A percentile compares a stretch with the other conserved stretches of the same genome.
Evolutionary conservation across 345 rosid species (phyloP).

Genomic region (Brassica carinata): DNA sequence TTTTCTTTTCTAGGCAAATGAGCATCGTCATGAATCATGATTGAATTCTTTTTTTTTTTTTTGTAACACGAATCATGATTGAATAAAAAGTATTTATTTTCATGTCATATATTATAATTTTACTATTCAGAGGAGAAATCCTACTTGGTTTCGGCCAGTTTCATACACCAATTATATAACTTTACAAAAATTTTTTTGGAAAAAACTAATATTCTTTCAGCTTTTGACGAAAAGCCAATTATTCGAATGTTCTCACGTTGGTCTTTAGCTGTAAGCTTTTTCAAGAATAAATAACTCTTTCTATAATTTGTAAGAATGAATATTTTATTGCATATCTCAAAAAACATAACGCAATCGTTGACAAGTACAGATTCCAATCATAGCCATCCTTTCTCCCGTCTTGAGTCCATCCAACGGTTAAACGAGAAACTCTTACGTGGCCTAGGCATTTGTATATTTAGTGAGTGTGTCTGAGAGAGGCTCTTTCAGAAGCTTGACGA

Average conservation of each 20-base stretch:
- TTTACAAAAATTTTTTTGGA: no score
- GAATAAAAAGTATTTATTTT: neutral
- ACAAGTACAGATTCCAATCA: neutral
- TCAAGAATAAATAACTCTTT: neutral
- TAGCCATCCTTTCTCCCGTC: neutral
- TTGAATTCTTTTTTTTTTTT: no score
- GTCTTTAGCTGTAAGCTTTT: neutral
- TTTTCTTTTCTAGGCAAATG: neutral
- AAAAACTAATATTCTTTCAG: constrained; percentile 35
- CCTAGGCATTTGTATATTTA: constrained; percentile 21
- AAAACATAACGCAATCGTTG: constrained; percentile 1
- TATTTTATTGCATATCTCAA: neutral
- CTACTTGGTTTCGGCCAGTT: neutral
- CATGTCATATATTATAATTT: neutral
- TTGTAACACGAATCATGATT: no score
- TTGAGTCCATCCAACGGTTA: constrained; percentile 25
- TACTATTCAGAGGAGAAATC: constrained; percentile 14
- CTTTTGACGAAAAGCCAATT: constrained; percentile 25
- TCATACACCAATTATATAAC: neutral
- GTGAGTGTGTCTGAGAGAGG: neutral
- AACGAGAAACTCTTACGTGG: neutral
- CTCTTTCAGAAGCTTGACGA: neutral
- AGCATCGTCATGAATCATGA: neutral
- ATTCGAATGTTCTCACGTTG: constrained; percentile 39
- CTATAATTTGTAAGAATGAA: neutral